phyloP scores from a whole-genome alignment of 306 rosid species.

The Cucurbita moschata region DNA sequence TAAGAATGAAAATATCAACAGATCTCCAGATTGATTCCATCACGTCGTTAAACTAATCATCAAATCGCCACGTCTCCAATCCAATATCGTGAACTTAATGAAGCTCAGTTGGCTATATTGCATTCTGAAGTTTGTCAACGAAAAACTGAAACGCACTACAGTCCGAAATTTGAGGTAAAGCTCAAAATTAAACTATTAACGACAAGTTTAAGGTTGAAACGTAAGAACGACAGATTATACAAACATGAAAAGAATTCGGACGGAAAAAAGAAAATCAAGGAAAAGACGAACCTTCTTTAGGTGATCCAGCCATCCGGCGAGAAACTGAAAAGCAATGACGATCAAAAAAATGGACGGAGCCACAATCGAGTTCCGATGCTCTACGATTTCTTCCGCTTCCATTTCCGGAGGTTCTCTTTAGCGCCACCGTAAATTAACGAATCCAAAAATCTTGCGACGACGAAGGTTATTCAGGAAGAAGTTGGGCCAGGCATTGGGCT shows the following conservation, averaged over 20 bases:
- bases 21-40: not conserved
- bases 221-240: not conserved
- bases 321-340: conserved; percentile 44
- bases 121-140: not conserved
- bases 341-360: conserved; percentile 46
- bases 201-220: not conserved
- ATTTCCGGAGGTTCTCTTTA: not conserved
- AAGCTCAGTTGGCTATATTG: not conserved
- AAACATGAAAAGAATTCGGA: not conserved
- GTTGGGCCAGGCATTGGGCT: not conserved
- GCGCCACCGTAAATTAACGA: not conserved
- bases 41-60: not conserved
- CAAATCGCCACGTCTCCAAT: not conserved
- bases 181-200: not conserved
- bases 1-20: not conserved
- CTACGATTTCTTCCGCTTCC: conserved; percentile 23
- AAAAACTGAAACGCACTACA: not conserved
- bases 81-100: not conserved
- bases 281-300: conserved; percentile 32
- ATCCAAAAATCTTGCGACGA: not conserved
- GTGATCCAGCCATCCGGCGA: conserved; percentile 36
- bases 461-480: not conserved
- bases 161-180: not conserved
- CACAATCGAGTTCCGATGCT: conserved; percentile 30
- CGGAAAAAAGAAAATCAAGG: not conserved